phyloP scores from a whole-genome alignment of 176 grass and related monocot species.

The Dendrocalamus sinicus region DNA sequence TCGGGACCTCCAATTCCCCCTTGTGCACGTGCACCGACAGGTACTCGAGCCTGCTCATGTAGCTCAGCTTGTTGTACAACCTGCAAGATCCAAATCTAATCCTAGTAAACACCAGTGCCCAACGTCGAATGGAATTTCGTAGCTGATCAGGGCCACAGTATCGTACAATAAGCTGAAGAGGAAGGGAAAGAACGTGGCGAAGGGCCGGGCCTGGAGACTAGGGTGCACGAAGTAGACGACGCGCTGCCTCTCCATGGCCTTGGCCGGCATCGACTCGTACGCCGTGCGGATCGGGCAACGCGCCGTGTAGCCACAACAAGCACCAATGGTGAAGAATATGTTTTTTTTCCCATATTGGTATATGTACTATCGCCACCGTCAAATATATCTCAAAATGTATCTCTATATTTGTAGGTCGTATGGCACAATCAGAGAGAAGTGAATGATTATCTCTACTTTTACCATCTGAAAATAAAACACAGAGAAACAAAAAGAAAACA shows the following conservation, averaged over 20 bases:
- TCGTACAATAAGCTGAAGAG: constrained; percentile 75
- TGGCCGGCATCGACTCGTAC: constrained; percentile 61
- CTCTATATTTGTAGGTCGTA: too few species aligned
- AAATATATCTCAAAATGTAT: too few species aligned
- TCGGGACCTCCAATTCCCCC: constrained; percentile 67
- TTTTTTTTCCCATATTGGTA: too few species aligned
- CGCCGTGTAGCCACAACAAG: too few species aligned
- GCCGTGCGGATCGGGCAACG: constrained; percentile 68
- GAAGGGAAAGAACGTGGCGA: constrained; percentile 77
- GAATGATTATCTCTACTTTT: too few species aligned
- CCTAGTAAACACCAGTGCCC: not conserved
- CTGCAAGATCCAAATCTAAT: constrained; percentile 32
- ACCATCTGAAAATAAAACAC: too few species aligned
- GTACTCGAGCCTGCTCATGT: constrained; percentile 81
- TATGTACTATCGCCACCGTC: too few species aligned
- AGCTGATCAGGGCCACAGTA: not conserved
- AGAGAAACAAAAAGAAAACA: too few species aligned
- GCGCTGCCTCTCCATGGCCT: constrained; percentile 48
- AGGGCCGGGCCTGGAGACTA: constrained; percentile 78
- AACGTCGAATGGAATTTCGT: too few species aligned
- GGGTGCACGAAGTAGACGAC: constrained; percentile 94
- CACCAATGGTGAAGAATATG: too few species aligned
- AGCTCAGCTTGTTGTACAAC: constrained; percentile 75
- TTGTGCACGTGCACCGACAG: constrained; percentile 69
- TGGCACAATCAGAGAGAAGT: too few species aligned